A percentile compares a stretch with the other conserved stretches of the same genome.
Evolutionary conservation across 176 grass and related monocot species (phyloP).

Genomic region (Carex parvula): DNA sequence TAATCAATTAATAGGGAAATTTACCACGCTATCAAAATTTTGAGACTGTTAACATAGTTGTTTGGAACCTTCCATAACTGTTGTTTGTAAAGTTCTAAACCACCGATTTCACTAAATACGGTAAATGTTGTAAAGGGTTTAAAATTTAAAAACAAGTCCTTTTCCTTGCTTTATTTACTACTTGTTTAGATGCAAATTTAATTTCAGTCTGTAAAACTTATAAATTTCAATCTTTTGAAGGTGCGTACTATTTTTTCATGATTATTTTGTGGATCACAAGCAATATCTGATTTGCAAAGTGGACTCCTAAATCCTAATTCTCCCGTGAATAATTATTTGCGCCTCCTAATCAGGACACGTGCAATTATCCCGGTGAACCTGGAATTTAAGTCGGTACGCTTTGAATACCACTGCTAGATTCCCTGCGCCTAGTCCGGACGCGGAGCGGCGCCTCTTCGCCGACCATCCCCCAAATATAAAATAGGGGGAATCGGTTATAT

Average conservation of each 20-base stretch:
- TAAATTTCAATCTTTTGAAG: too few relatives aligned
- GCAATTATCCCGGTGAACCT: too few relatives aligned
- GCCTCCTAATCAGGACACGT: too few relatives aligned
- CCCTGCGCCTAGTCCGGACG: not conserved
- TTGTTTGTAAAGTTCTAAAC: not conserved
- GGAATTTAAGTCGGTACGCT: not conserved
- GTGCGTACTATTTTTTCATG: not conserved
- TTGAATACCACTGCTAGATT: not conserved
- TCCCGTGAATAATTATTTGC: too few relatives aligned
- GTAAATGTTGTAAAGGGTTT: not conserved
- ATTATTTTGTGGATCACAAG: not conserved
- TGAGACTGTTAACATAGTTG: not conserved
- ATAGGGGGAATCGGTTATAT: too few relatives aligned
- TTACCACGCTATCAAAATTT: not conserved
- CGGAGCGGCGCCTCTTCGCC: not conserved
- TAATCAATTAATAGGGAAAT: not conserved
- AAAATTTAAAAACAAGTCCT: too few relatives aligned
- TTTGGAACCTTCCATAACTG: not conserved
- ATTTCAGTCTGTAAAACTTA: too few relatives aligned
- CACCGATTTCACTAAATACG: not conserved
- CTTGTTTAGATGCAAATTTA: too few relatives aligned
- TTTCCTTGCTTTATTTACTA: too few relatives aligned
- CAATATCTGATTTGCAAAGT: too few relatives aligned
- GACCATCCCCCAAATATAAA: not conserved
- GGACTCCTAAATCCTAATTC: too few relatives aligned